Evolutionary conservation across 805 yeast species (phyloP).

Genomic region (Metschnikowia sp.): DNA sequence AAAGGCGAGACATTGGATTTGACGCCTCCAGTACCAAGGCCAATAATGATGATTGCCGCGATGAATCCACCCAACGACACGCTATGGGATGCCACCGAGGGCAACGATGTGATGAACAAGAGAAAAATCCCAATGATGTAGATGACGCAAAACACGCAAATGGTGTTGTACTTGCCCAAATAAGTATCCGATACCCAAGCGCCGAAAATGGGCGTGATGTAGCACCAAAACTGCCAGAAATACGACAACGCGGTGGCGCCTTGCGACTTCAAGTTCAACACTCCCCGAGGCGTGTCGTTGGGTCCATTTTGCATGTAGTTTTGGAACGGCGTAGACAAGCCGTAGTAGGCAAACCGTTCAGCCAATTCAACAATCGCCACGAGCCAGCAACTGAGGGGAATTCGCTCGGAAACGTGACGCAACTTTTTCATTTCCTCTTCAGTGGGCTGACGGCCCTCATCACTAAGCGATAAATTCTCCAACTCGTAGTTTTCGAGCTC

Average conservation of each 20-base stretch:
- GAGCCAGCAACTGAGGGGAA: slow-evolving; percentile 57
- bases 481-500: slow-evolving; percentile 3
- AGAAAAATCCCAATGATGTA: slow-evolving; percentile 63
- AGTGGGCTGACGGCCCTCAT: slow-evolving; percentile 47
- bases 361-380: slow-evolving; percentile 73
- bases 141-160: slow-evolving; percentile 54
- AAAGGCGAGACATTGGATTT: slow-evolving; percentile 73
- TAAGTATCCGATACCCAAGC: slow-evolving; percentile 73
- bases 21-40: slow-evolving; percentile 79
- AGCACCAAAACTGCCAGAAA: slow-evolving; percentile 80
- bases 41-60: slow-evolving; percentile 56
- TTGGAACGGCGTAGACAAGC: slow-evolving; percentile 71
- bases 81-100: slow-evolving; percentile 46
- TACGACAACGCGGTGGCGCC: slow-evolving; percentile 72
- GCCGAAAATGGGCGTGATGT: slow-evolving; percentile 74
- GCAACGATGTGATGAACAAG: slow-evolving; percentile 67
- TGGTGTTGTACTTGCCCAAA: slow-evolving; percentile 70
- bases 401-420: slow-evolving; percentile 48
- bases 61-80: slow-evolving; percentile 64
- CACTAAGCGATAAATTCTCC: slow-evolving; percentile 15
- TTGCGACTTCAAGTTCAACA: slow-evolving; percentile 54
- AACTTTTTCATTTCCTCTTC: slow-evolving; percentile 50
- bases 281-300: slow-evolving; percentile 44
- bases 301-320: slow-evolving; percentile 68
- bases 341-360: slow-evolving; percentile 80